Conservation (phyloP, 495 filamentous ascomycete species). For the Penicillium coffeae region DNA sequence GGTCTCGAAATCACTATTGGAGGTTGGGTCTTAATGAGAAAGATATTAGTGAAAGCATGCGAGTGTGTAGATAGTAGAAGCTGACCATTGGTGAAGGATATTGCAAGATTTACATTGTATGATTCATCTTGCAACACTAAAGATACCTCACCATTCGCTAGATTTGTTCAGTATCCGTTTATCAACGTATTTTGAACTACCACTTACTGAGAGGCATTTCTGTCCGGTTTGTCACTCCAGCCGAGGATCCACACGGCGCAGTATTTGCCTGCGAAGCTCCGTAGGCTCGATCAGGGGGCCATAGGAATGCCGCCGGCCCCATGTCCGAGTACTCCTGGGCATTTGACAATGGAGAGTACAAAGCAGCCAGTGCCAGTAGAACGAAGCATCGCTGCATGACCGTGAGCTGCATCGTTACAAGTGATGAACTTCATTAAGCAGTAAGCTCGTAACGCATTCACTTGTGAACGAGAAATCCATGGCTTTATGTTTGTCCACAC, state of each 20-base stretch:
- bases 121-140: slow-evolving; percentile 43
- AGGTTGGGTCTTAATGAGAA: slow-evolving; percentile 34
- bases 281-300: slow-evolving; percentile 48
- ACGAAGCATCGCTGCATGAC: slow-evolving; percentile 4
- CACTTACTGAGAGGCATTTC: slow-evolving; percentile 39
- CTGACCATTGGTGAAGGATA: slow-evolving; percentile 44
- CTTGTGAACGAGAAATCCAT: too few species aligned
- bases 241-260: slow-evolving; percentile 44
- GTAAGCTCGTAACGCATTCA: too few species aligned
- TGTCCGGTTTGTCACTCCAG: slow-evolving; percentile 37
- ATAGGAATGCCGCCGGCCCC: slow-evolving; percentile 52
- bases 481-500: too few species aligned
- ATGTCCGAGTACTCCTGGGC: slow-evolving; percentile 30
- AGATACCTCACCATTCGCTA: slow-evolving; percentile 30
- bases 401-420: not conserved
- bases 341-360: not conserved
- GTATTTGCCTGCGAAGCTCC: slow-evolving; percentile 41
- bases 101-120: slow-evolving; percentile 39
- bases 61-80: not conserved
- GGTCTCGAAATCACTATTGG: slow-evolving; percentile 40
- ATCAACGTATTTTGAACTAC: not conserved
- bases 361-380: slow-evolving; percentile 12
- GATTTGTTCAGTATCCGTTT: slow-evolving; percentile 1
- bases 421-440: not conserved
- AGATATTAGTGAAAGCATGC: too few species aligned